Evolutionary conservation across 805 yeast species (phyloP), one percentile per base, ranked within the genome.

Genomic region (Lachancea quebecensis): DNA sequence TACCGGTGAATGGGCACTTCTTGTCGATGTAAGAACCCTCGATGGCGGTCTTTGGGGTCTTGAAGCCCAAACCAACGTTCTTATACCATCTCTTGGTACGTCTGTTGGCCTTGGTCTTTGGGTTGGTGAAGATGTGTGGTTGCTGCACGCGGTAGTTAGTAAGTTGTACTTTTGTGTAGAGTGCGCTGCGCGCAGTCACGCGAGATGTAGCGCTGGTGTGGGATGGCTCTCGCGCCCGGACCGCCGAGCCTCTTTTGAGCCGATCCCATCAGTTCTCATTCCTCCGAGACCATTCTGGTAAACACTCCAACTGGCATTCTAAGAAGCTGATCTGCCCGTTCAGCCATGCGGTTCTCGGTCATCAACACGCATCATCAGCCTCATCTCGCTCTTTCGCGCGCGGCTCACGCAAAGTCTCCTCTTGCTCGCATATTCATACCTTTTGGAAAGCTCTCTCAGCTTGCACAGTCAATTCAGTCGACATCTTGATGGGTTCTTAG

Each of bases 371-470:
- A 21, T 21, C 25, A 21, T 21, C 18, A 18, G 16, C 37, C 12
- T 15, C 18, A 15, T 10, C 37, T 35, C 12, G 37, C 18, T 35
- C 18, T 3, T n/a, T 38, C 41, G 10, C 12, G 11, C 41, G 25
- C 25, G 25, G 25, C 7, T 21, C 7, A 21, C 25, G 25, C 25
- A 7, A 7, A 21, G 25, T 21, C 25, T 21, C 25, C 25, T 21
- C 25, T 7, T 21, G 25, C 25, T 34, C 44, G 33, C 17, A 16
- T 10, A 28, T 12, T 75, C 95, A 73, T 80, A 87, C 95, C 95
- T 93, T 93, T 84, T 93, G 99, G 96, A 85, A 93, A 89, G 99
- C 99, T 80, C 95, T 91, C 84, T 93, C 99, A 73, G 97, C 85
- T 85, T 93, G 99, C 81, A 93, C 99, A 75, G 96, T 91, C 81